Evolutionary conservation across 352 stramenopile genomes (phyloP).

Genomic region (Phytophthora brassicae): DNA sequence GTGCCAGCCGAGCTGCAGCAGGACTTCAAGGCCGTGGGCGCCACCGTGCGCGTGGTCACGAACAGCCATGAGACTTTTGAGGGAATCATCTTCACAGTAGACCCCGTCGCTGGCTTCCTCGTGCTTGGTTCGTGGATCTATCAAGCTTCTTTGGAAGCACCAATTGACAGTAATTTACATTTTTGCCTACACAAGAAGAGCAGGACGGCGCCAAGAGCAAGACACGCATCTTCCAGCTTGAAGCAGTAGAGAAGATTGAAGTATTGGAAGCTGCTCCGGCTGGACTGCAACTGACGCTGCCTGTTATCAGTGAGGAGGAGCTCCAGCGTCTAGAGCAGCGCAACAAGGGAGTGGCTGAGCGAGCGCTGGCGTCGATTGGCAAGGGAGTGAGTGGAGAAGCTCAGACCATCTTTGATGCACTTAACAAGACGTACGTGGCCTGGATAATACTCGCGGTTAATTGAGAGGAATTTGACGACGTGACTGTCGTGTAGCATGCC

Average conservation of each 20-base stretch:
- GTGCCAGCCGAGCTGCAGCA: slow-evolving; percentile 63
- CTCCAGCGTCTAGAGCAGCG: slow-evolving; percentile 73
- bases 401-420: slow-evolving; percentile 84
- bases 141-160: not conserved
- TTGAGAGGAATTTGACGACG: slow-evolving; percentile 13
- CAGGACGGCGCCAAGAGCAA: slow-evolving; percentile 60
- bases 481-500: slow-evolving; percentile 58
- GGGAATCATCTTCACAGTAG: slow-evolving; percentile 76
- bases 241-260: slow-evolving; percentile 69
- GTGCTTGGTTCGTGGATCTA: slow-evolving; percentile 52
- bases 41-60: slow-evolving; percentile 66
- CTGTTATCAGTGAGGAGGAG: slow-evolving; percentile 66
- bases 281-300: slow-evolving; percentile 47
- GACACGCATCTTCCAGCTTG: slow-evolving; percentile 76
- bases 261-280: slow-evolving; percentile 53
- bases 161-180: not conserved
- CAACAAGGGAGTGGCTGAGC: slow-evolving; percentile 69
- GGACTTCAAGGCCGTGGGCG: slow-evolving; percentile 62
- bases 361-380: slow-evolving; percentile 78
- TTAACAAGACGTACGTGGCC: slow-evolving; percentile 84
- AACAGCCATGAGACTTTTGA: slow-evolving; percentile 54
- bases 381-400: slow-evolving; percentile 69
- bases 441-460: not conserved
- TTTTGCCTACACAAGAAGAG: slow-evolving; percentile 46
- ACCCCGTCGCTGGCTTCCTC: slow-evolving; percentile 78